Percentiles rank a stretch among this genome's conserved stretches.
Evolutionary conservation across 306 rosid genomes (phyloP).

Genomic region (Trifolium repens): DNA sequence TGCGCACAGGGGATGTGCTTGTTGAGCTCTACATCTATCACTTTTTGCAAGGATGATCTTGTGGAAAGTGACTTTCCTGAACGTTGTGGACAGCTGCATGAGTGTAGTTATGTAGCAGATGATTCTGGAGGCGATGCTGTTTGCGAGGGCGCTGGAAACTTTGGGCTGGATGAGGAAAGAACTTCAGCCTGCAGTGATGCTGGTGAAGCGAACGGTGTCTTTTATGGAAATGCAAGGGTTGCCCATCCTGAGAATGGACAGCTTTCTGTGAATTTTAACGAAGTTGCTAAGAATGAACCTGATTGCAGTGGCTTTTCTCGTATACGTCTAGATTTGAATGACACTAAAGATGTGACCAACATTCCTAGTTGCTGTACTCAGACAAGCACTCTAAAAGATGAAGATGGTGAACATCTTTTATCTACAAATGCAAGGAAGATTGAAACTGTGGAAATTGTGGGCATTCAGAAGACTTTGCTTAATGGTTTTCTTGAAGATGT

Average conservation of each 20-base stretch:
- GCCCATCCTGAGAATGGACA: constrained; percentile 44
- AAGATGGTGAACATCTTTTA: constrained; percentile 48
- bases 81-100: constrained; percentile 33
- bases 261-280: constrained; percentile 42
- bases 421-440: constrained; percentile 47
- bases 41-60: constrained; percentile 81
- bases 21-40: constrained; percentile 62
- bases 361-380: constrained; percentile 54
- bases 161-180: constrained; percentile 40
- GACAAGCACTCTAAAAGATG: constrained; percentile 40
- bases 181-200: constrained; percentile 40
- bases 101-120: constrained; percentile 38
- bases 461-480: constrained; percentile 64
- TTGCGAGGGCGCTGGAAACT: constrained; percentile 36
- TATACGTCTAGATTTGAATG: constrained; percentile 44
- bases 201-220: constrained; percentile 28
- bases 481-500: constrained; percentile 89
- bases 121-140: constrained; percentile 27
- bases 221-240: constrained; percentile 42
- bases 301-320: constrained; percentile 43
- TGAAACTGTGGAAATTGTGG: constrained; percentile 50
- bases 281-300: constrained; percentile 36
- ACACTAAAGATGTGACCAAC: constrained; percentile 28
- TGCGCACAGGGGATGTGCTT: constrained; percentile 71
- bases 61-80: constrained; percentile 54